Evolutionary conservation across 2,329 filamentous ascomycete genomes (phyloP).

Genomic region (Fusarium redolens): DNA sequence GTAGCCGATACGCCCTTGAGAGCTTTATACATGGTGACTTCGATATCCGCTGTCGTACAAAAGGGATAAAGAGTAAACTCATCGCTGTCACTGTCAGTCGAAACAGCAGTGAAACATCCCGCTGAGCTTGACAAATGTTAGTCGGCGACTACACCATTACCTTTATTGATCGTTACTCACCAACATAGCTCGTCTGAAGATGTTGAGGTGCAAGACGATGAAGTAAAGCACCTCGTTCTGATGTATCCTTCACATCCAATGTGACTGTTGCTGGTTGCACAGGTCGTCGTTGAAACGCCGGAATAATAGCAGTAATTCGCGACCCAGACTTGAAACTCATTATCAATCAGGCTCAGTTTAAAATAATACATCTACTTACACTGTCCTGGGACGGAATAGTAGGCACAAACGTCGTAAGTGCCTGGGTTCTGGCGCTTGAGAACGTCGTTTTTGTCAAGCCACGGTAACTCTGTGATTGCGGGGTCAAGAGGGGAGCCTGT

Average conservation of each 20-base stretch:
- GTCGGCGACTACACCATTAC: rapidly evolving
- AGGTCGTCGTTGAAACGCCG: neutral
- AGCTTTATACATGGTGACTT: neutral
- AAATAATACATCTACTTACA: neutral
- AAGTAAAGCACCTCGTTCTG: neutral
- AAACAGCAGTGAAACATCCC: neutral
- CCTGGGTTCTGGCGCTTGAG: neutral
- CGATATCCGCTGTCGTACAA: neutral
- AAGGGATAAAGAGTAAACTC: neutral
- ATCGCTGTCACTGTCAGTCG: neutral
- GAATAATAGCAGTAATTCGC: neutral
- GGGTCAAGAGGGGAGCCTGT: neutral
- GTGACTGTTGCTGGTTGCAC: neutral
- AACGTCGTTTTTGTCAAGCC: neutral
- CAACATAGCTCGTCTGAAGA: neutral
- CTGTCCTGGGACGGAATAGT: neutral
- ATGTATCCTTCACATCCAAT: neutral
- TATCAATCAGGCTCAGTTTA: neutral
- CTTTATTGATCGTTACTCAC: rapidly evolving
- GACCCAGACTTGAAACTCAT: neutral
- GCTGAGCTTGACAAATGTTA: neutral
- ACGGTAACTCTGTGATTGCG: neutral
- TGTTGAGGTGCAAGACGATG: neutral
- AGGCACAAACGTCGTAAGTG: neutral
- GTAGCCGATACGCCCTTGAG: neutral